Percentiles rank a stretch among this genome's conserved stretches.
Conservation (phyloP, 2,329 filamentous ascomycete species). For the Thermochaetoides dissita region DNA sequence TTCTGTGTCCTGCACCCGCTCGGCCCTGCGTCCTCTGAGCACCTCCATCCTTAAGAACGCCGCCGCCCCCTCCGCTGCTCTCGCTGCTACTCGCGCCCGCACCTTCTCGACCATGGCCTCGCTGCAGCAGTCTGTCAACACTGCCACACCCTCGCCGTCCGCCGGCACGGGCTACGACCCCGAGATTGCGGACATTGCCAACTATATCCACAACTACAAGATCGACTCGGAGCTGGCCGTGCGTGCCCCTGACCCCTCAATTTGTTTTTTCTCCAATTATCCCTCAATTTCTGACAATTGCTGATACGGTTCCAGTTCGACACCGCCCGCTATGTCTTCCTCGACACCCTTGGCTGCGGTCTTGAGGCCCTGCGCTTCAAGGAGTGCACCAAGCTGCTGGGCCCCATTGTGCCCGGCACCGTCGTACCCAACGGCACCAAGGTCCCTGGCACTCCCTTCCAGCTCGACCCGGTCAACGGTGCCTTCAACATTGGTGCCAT, state of each 20-base stretch:
- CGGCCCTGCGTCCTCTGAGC: conserved; percentile 22
- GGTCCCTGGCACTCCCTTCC: conserved; percentile 82
- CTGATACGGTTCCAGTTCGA: conserved; percentile 50
- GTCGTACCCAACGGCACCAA: conserved; percentile 81
- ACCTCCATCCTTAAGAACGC: conserved; percentile 20
- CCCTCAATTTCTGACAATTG: neutral
- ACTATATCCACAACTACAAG: conserved; percentile 83
- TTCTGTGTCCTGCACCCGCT: conserved; percentile 18
- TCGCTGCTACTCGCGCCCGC: conserved; percentile 11
- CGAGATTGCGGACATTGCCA: conserved; percentile 89
- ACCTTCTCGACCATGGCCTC: conserved; percentile 37
- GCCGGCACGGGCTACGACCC: conserved; percentile 60
- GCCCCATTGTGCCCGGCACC: conserved; percentile 81
- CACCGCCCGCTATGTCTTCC: conserved; percentile 89
- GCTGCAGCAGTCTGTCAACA: conserved; percentile 27
- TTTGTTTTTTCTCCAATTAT: conserved; percentile 9
- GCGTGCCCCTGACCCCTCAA: conserved; percentile 27
- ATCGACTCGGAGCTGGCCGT: conserved; percentile 88
- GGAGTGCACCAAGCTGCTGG: conserved; percentile 89
- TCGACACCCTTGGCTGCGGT: conserved; percentile 93
- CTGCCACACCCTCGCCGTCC: conserved; percentile 27
- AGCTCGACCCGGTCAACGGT: conserved; percentile 86
- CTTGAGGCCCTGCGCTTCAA: conserved; percentile 91
- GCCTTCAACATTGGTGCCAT: conserved; percentile 99
- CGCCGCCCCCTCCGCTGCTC: conserved; percentile 19